Evolutionary conservation across 352 stramenopile species (phyloP), one percentile per base, ranked within the genome.

Genomic region (Globisporangium rhizosaccharum): DNA sequence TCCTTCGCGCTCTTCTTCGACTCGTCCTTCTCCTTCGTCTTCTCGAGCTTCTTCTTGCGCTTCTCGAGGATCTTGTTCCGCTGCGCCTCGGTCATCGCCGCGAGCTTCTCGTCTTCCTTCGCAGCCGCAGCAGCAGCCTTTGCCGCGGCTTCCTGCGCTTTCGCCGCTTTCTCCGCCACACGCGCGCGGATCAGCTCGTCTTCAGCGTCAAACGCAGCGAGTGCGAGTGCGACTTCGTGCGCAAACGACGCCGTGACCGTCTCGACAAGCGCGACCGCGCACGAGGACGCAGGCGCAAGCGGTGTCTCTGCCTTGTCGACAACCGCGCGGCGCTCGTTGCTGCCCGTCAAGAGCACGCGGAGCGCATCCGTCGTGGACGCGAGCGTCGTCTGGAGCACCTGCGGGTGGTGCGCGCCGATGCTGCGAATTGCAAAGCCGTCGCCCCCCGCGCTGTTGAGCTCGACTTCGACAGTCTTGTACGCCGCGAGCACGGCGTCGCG

Each of bases 81-180:
- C 57, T 94, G 83, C 11, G 79, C 79, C 49, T 92, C 83, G 0
- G 79, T 53, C 82, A 94, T 92, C 10, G 70, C 73, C 9, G 82
- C 79, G 17, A 94, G 72, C 66, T 92, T 92, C 52, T 87, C 85
- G 60, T 94, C 82, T 54, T 94, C 85, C 54, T 94, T 94, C 12
- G 82, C 77, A 33, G 75, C 73, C 3, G 85, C 85, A 18, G 79
- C 82, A 0, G 79, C 85, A 33, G 82, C 81, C 65, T 90, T 89
- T 41, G 75, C 73, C 20, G 79, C 78, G 15, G 81, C 82, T 44
- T 89, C 75, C 53, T 89, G 72, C 2, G 81, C 79, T 53, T 84
- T 82, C 30, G 72, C 75, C 39, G 73, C 73, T 62, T 84, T 85
- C 60, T 90, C 77, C 0, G 73, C 72, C 25, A 76, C 36, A 37